Conservation (phyloP, 2,329 filamentous ascomycete genomes). For the Gremmenia infestans region DNA sequence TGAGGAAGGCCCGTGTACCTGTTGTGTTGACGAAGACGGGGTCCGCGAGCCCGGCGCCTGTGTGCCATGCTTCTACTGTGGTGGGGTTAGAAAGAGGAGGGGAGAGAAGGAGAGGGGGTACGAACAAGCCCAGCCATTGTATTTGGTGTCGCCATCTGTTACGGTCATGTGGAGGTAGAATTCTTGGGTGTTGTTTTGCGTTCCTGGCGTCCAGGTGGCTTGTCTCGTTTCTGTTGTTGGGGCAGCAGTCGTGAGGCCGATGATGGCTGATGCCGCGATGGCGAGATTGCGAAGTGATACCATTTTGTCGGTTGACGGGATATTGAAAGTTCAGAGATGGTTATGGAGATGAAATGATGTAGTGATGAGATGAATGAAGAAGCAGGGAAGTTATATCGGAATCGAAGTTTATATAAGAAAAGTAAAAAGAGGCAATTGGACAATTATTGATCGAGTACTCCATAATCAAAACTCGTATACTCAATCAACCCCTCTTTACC, state of each 20-base stretch:
- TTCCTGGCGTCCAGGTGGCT: constrained; percentile 13
- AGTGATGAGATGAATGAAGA: background rate
- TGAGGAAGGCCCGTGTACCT: constrained; percentile 17
- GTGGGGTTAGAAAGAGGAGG: background rate
- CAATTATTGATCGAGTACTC: background rate
- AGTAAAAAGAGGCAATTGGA: background rate
- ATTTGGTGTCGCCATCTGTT: background rate
- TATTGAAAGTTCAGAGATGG: background rate
- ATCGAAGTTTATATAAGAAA: background rate
- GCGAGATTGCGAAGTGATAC: constrained; percentile 12
- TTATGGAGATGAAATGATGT: background rate
- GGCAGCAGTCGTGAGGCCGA: constrained; percentile 11
- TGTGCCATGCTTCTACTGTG: constrained; percentile 22
- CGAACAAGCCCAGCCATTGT: constrained; percentile 5
- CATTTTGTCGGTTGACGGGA: constrained; percentile 10
- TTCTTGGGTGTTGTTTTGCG: constrained; percentile 20
- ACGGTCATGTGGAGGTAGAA: constrained; percentile 3
- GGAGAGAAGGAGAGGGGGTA: background rate
- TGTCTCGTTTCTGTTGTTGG: constrained; percentile 8
- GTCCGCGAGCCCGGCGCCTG: constrained; percentile 21
- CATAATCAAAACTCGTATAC: background rate
- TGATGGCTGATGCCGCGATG: constrained; percentile 10
- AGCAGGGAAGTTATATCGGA: background rate
- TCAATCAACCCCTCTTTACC: background rate
- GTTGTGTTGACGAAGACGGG: constrained; percentile 14